Evolutionary conservation across 2,329 filamentous ascomycete species (phyloP).

Genomic region (Alternaria burnsii): DNA sequence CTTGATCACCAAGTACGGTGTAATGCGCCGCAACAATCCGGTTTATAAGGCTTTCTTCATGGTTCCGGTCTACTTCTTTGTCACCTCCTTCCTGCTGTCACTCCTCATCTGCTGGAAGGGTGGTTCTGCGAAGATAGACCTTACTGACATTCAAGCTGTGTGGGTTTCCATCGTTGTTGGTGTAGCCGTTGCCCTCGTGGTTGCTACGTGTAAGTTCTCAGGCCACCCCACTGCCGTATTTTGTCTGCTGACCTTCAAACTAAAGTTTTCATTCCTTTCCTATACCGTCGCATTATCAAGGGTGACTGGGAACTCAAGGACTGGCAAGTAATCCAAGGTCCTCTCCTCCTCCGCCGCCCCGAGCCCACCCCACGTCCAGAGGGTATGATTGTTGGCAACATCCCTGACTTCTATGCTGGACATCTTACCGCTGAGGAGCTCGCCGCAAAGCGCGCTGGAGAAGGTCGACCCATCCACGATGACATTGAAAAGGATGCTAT

Average conservation of each 20-base stretch:
- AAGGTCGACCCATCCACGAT: slow-evolving; percentile 24
- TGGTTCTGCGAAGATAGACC: slow-evolving; percentile 55
- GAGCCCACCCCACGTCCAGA: slow-evolving; percentile 53
- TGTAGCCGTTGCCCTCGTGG: slow-evolving; percentile 59
- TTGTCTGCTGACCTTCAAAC: not conserved
- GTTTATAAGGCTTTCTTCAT: slow-evolving; percentile 58
- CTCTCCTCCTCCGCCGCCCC: slow-evolving; percentile 59
- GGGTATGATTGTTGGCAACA: slow-evolving; percentile 45
- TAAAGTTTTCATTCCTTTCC: slow-evolving; percentile 64
- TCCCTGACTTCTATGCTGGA: slow-evolving; percentile 66
- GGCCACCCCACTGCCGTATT: too few relatives aligned
- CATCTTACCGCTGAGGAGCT: slow-evolving; percentile 65
- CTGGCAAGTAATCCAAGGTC: slow-evolving; percentile 64
- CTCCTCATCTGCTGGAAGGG: slow-evolving; percentile 57
- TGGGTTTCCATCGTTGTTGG: slow-evolving; percentile 65
- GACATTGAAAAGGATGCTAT: slow-evolving; percentile 38
- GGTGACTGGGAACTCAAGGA: slow-evolving; percentile 68
- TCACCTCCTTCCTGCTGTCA: slow-evolving; percentile 63
- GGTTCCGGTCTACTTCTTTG: slow-evolving; percentile 66
- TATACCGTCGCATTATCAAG: slow-evolving; percentile 66
- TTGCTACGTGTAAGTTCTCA: slow-evolving; percentile 50
- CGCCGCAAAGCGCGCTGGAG: slow-evolving; percentile 37
- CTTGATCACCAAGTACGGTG: slow-evolving; percentile 64
- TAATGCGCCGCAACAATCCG: slow-evolving; percentile 64
- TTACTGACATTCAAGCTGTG: slow-evolving; percentile 60